These are phyloP conservation scores for Quercus parvula DNA, from an alignment of 306 rosid species.

Conservation along the genomic window DNA sequence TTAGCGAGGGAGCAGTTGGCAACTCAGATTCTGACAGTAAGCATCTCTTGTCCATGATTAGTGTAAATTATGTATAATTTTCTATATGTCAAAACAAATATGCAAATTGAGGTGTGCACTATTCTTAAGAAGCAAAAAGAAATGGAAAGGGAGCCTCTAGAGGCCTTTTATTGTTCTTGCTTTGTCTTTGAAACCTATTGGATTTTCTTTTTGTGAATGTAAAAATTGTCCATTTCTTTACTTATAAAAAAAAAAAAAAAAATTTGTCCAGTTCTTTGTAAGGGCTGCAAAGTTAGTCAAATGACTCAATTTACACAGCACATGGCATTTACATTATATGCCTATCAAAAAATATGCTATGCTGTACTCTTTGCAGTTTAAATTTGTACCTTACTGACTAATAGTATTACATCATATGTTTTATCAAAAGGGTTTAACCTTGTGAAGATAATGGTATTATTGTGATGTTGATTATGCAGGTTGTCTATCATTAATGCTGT, in stretches of 20 bases:
- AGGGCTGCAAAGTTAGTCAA: not conserved
- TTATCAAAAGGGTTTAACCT: not conserved
- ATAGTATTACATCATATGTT: not conserved
- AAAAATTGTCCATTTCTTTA: not conserved
- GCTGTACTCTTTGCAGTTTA: not conserved
- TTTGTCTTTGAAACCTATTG: not conserved
- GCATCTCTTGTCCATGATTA: constrained; percentile 22
- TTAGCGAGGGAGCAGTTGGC: constrained; percentile 86
- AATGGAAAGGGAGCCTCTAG: not conserved
- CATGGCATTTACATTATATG: not conserved
- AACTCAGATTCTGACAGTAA: constrained; percentile 80
- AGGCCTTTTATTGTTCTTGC: not conserved
- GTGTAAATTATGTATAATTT: not conserved
- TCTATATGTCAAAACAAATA: not conserved
- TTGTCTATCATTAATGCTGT: constrained; percentile 89
- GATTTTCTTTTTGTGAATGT: not conserved
- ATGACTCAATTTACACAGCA: not conserved
- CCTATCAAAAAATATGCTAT: not conserved
- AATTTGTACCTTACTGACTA: not conserved
- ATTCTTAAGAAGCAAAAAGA: not conserved
- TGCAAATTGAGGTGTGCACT: not conserved
- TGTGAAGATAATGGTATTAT: constrained; percentile 12
- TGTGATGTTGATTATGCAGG: constrained; percentile 47
- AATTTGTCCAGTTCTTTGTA: not conserved
- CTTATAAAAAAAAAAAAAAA: no score